phyloP scores from a whole-genome alignment of 345 rosid genomes.

The Rhizophora apiculata region DNA sequence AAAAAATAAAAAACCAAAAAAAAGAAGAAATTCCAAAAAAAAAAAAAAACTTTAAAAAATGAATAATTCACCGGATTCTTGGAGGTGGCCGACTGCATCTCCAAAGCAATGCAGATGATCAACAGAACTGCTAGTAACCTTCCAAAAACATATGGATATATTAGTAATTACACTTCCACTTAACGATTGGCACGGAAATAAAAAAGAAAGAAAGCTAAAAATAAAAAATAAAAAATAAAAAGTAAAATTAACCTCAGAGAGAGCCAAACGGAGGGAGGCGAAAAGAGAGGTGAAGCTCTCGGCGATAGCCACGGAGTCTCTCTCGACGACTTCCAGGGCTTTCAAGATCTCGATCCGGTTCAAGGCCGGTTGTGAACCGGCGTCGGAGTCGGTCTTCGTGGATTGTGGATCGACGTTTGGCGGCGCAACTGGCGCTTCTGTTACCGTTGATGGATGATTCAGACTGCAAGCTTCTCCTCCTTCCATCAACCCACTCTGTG shows the following conservation, averaged over 20 bases:
- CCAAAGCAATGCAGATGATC: slow-evolving; percentile 86
- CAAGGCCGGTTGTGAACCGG: slow-evolving; percentile 22
- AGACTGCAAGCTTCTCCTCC: background rate
- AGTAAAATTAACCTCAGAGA: slow-evolving; percentile 59
- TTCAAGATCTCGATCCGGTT: slow-evolving; percentile 51
- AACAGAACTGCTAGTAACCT: slow-evolving; percentile 66
- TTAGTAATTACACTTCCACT: background rate
- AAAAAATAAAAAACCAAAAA: no score
- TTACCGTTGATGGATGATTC: slow-evolving; percentile 5
- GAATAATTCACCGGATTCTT: slow-evolving; percentile 54
- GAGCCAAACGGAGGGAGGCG: slow-evolving; percentile 71
- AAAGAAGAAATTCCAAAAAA: background rate
- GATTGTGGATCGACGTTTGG: slow-evolving; percentile 15
- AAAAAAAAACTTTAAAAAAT: background rate
- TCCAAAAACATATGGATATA: background rate
- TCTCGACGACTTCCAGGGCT: slow-evolving; percentile 75
- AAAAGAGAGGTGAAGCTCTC: slow-evolving; percentile 84
- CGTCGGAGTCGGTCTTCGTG: slow-evolving; percentile 15
- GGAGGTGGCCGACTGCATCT: slow-evolving; percentile 76
- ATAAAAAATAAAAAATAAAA: background rate
- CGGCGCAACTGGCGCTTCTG: slow-evolving; percentile 6
- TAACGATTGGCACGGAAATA: background rate
- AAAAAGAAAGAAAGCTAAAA: background rate
- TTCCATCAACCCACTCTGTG: background rate
- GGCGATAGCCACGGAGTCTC: slow-evolving; percentile 76